Conservation (phyloP, 2,329 filamentous ascomycete species). For the Botrytis porri region DNA sequence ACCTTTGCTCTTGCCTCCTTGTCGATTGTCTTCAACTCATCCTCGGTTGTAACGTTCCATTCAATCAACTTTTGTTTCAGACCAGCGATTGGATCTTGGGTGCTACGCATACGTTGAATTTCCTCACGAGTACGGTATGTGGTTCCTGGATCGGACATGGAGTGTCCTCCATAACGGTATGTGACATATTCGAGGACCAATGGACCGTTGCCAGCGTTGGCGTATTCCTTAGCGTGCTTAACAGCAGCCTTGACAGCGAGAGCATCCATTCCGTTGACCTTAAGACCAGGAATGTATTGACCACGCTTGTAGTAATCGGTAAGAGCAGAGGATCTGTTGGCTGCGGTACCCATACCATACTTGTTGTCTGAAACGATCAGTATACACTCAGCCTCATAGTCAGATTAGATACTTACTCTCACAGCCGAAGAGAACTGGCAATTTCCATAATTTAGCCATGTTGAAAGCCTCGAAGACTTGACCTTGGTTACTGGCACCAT, state of each 20-base stretch:
- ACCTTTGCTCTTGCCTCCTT: conserved; percentile 86
- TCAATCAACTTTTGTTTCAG: conserved; percentile 98
- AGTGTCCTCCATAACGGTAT: conserved; percentile 98
- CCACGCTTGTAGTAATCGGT: conserved; percentile 99
- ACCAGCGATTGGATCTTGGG: conserved; percentile 96
- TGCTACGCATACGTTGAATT: conserved; percentile 98
- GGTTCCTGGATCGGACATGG: conserved; percentile 99
- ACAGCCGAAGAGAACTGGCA: conserved; percentile 93
- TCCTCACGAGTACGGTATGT: conserved; percentile 99
- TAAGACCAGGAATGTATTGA: conserved; percentile 98
- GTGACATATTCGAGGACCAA: conserved; percentile 98
- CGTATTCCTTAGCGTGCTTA: conserved; percentile 88
- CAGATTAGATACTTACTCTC: conserved; percentile 69
- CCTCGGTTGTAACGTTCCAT: conserved; percentile 87
- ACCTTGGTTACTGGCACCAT: conserved; percentile 97
- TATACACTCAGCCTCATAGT: neutral
- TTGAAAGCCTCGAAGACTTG: conserved; percentile 99
- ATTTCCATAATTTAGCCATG: conserved; percentile 99
- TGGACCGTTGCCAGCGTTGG: conserved; percentile 78
- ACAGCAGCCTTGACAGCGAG: conserved; percentile 96
- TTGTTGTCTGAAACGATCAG: conserved; percentile 76
- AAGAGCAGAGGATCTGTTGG: conserved; percentile 86
- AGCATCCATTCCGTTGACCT: conserved; percentile 99
- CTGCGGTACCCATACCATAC: conserved; percentile 98
- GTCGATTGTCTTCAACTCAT: conserved; percentile 94